Evolutionary conservation across 2,329 filamentous ascomycete species (phyloP), one percentile per base, ranked within the genome.

Genomic region (Geosmithia morbida): DNA sequence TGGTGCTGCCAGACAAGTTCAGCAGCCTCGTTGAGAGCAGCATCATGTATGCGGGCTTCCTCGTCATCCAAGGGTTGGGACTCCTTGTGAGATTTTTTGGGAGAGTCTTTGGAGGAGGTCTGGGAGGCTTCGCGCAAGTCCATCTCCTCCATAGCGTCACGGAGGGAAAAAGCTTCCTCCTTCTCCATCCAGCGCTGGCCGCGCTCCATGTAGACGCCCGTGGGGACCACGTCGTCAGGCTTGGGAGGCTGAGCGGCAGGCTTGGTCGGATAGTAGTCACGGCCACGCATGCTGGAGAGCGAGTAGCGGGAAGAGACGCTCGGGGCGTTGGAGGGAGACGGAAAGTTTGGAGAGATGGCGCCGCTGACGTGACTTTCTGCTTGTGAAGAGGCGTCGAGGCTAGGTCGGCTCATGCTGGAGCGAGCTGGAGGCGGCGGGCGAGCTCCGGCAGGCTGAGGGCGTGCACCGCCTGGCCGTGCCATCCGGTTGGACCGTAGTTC

Each of bases 171-270:
- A 3, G 78, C 81, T 62, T 89, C 85, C 57, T 87, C 83, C 60
- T 84, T 85, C 61, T 89, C 85, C 76, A 86, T 85, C 81, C 83
- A 87, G 55, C 84, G 70, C 57, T 80, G 77, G 17, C 82, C 83
- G 48, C 79, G 75, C 61, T 88, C 85, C 48, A 85, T 81, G 60
- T 88, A 88, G 7, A 75, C 78, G 42, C 78, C 70, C 50, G 73
- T 84, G 7, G 79, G 76, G 16, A 83, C 78, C 45, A 83, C 72
- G 46, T 79, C 71, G 2, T 72, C 75, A 1, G 78, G 74, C 51
- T 69, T 79, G 48, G 79, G 57, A 14, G 74, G 71, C 29, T 62
- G 71, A 3, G 58, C 57, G 3, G 68, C 55, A 8, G 59, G 54
- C 18, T 61, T 62, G 37, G 66, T 61, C 4, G 72, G 69, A 53